Evolutionary conservation across 192 early-diverging fungal species (phyloP), one percentile per base, ranked within the genome.

Genomic region (Linderina pennispora): DNA sequence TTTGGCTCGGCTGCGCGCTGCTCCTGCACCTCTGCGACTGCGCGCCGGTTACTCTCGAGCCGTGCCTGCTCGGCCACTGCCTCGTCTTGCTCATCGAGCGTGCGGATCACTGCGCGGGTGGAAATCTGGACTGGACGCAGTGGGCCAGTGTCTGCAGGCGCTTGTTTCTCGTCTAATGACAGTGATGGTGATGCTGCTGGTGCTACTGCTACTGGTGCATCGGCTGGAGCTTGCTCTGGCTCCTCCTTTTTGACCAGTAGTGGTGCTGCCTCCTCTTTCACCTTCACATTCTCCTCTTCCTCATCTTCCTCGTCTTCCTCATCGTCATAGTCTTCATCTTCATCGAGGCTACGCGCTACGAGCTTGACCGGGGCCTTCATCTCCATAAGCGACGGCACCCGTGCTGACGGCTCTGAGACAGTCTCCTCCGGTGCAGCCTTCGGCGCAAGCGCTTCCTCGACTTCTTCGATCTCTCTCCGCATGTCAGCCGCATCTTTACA

Each of bases 241-340:
- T n/a, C n/a, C n/a, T n/a, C n/a, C n/a, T n/a, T n/a, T n/a, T n/a
- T n/a, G n/a, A n/a, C n/a, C n/a, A n/a, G n/a, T n/a, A n/a, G n/a
- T n/a, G n/a, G n/a, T n/a, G n/a, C n/a, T n/a, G n/a, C n/a, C n/a
- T n/a, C n/a, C 10, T 8, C 16, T 21, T 8, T 22, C 1, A 18
- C 14, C 16, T 48, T 11, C 10, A 20, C 19, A 17, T 55, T 52
- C 7, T 32, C 45, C 17, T 45, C 20, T 13, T 9, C 40, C 3
- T 45, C 57, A 0, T 53, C 62, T 6, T 65, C 34, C 13, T 53
- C 58, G 20, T 47, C 34, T 6, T 46, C 58, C 23, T 61, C 53
- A 4, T 73, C 62, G 22, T 76, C 68, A 23, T 76, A 70, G 45
- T 76, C 53, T 9, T 71, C 74, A 36, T 72, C 74, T 23, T 66